Evolutionary conservation across 2,329 filamentous ascomycete species (phyloP).

Genomic region (Aspergillus neoniger): DNA sequence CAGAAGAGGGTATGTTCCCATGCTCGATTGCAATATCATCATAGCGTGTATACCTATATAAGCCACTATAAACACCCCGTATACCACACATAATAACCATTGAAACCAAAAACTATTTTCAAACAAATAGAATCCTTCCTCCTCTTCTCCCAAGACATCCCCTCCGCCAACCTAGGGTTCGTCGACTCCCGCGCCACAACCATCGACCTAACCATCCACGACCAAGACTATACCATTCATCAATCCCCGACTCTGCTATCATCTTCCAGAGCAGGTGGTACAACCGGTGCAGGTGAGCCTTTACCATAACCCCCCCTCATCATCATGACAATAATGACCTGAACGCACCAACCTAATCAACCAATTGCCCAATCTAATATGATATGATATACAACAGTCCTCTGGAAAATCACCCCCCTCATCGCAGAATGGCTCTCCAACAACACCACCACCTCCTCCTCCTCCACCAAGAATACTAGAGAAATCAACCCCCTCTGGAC

Average conservation of each 20-base stretch:
- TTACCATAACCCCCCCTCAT: background rate
- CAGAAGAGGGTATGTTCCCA: conserved; percentile 59
- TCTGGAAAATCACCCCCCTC: conserved; percentile 87
- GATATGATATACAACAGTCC: conserved; percentile 53
- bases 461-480: background rate
- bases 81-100: conserved; percentile 1
- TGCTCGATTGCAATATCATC: background rate
- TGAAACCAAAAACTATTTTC: background rate
- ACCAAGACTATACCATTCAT: conserved; percentile 70
- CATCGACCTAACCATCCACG: conserved; percentile 68
- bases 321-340: too few relatives aligned
- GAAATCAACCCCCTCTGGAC: conserved; percentile 68
- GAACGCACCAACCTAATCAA: too few relatives aligned
- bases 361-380: background rate
- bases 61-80: background rate
- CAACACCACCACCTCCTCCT: conserved; percentile 7
- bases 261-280: conserved; percentile 71
- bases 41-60: background rate
- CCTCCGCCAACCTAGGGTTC: conserved; percentile 80
- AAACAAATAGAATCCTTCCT: conserved; percentile 73
- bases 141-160: conserved; percentile 75
- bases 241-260: conserved; percentile 83
- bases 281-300: conserved; percentile 66
- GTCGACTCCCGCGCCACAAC: conserved; percentile 68
- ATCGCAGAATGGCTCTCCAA: conserved; percentile 78